These are phyloP conservation scores for Teratosphaeria viscida DNA, from an alignment of 2,329 filamentous ascomycete species.

Conservation along the genomic window DNA sequence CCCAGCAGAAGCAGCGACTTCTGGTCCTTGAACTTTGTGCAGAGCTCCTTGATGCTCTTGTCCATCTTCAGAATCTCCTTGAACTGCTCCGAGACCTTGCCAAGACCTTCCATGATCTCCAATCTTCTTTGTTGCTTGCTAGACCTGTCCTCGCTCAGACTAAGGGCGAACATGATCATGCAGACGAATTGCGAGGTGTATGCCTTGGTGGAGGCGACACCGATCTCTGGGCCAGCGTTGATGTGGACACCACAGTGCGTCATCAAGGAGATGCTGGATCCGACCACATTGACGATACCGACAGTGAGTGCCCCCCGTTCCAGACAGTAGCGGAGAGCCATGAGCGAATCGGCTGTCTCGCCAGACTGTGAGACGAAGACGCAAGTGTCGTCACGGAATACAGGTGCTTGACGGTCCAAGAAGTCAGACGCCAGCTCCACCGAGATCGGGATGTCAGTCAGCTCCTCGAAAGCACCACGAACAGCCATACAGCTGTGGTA, in stretches of 20 bases:
- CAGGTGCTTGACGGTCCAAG: slow-evolving; percentile 87
- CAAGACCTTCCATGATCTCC: slow-evolving; percentile 92
- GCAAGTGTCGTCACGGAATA: slow-evolving; percentile 98
- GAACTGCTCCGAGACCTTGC: slow-evolving; percentile 82
- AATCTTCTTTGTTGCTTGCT: slow-evolving; percentile 86
- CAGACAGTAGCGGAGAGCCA: slow-evolving; percentile 95
- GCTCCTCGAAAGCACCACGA: slow-evolving; percentile 91
- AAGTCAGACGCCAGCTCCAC: slow-evolving; percentile 98
- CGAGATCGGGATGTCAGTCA: slow-evolving; percentile 94
- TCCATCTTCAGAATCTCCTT: slow-evolving; percentile 84
- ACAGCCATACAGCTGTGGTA: slow-evolving; percentile 99
- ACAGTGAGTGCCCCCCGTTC: slow-evolving; percentile 96
- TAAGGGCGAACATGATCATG: slow-evolving; percentile 99
- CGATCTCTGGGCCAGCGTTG: slow-evolving; percentile 96
- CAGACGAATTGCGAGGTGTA: slow-evolving; percentile 99
- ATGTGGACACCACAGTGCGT: slow-evolving; percentile 99
- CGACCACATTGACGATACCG: slow-evolving; percentile 96
- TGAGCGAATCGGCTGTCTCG: slow-evolving; percentile 93
- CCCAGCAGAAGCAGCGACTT: slow-evolving; percentile 90
- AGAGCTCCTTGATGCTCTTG: slow-evolving; percentile 87
- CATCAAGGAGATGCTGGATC: slow-evolving; percentile 94
- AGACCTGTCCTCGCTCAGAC: slow-evolving; percentile 88
- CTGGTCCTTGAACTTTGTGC: slow-evolving; percentile 90
- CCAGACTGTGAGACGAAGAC: slow-evolving; percentile 98
- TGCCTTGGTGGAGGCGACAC: slow-evolving; percentile 97